Evolutionary conservation across 2,329 filamentous ascomycete genomes (phyloP).

Genomic region (Sporothrix phasma): DNA sequence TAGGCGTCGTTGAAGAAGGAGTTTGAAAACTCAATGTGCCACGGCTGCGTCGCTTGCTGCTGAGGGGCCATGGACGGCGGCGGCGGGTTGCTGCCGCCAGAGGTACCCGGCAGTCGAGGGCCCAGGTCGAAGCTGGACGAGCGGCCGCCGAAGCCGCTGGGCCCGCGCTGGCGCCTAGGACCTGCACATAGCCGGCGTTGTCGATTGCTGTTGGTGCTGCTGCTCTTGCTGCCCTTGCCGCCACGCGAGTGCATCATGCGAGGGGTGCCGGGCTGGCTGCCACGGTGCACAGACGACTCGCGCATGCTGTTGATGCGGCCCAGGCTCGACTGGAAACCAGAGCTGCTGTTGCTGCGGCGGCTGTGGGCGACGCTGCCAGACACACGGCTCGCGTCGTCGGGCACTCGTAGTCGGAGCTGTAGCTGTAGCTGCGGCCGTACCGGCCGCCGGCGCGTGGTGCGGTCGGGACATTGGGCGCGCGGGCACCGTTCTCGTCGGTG

Average conservation of each 20-base stretch:
- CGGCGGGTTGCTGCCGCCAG: neutral
- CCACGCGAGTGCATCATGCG: constrained; percentile 43
- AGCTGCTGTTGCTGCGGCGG: constrained; percentile 71
- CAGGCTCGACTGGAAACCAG: constrained; percentile 53
- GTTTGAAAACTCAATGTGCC: constrained; percentile 41
- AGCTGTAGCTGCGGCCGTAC: constrained; percentile 42
- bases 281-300: constrained; percentile 31
- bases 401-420: constrained; percentile 27
- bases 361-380: constrained; percentile 46
- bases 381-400: constrained; percentile 43
- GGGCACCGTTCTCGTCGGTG: constrained; percentile 21
- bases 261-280: constrained; percentile 31
- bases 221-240: constrained; percentile 58
- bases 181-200: constrained; percentile 51
- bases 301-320: constrained; percentile 55
- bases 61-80: constrained; percentile 1
- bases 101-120: constrained; percentile 28
- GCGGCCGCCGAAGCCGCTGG: constrained; percentile 41
- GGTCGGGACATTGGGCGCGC: constrained; percentile 8
- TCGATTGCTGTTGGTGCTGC: constrained; percentile 59
- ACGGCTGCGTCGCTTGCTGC: constrained; percentile 22
- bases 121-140: constrained; percentile 69
- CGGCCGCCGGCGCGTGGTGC: constrained; percentile 17
- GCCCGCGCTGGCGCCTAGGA: constrained; percentile 48
- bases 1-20: constrained; percentile 43